Conservation (phyloP, 805 yeast species). For the Kregervanrija pseudodelftensis region DNA sequence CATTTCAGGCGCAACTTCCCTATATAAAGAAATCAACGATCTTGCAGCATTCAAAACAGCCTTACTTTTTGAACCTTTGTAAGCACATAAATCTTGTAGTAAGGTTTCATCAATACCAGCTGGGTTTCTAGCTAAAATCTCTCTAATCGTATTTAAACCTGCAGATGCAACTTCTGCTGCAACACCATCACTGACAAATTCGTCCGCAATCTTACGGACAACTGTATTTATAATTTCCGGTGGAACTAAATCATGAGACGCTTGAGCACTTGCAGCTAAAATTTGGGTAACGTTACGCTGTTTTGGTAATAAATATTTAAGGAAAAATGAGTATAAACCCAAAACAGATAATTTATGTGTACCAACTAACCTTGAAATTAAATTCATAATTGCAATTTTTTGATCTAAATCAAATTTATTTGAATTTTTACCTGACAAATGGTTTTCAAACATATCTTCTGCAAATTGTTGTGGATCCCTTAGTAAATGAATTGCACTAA, state of each 20-base stretch:
- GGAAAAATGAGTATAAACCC: constrained; percentile 82
- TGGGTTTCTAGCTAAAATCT: constrained; percentile 88
- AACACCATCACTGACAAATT: constrained; percentile 97
- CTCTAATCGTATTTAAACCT: constrained; percentile 92
- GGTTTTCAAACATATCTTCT: constrained; percentile 67
- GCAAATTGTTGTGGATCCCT: constrained; percentile 99
- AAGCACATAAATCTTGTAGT: constrained; percentile 82
- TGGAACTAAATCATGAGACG: constrained; percentile 94
- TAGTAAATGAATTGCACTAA: constrained; percentile 87
- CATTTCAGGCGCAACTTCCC: constrained; percentile 98
- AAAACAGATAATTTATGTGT: constrained; percentile 87
- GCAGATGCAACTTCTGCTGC: constrained; percentile 98
- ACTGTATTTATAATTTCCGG: constrained; percentile 82
- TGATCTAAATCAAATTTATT: constrained; percentile 80
- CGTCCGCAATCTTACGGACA: constrained; percentile 90
- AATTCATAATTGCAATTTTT: constrained; percentile 79
- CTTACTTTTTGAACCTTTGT: constrained; percentile 89
- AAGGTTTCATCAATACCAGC: constrained; percentile 84
- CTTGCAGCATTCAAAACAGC: constrained; percentile 94
- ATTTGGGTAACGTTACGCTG: constrained; percentile 92
- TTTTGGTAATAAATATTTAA: constrained; percentile 89
- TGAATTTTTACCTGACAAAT: constrained; percentile 60
- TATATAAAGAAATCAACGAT: constrained; percentile 72
- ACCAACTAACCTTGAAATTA: constrained; percentile 85
- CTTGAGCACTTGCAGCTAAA: constrained; percentile 96